These are phyloP conservation scores for Paraphoma sp. DNA, from an alignment of 2,329 filamentous ascomycete species.

Conservation along the genomic window DNA sequence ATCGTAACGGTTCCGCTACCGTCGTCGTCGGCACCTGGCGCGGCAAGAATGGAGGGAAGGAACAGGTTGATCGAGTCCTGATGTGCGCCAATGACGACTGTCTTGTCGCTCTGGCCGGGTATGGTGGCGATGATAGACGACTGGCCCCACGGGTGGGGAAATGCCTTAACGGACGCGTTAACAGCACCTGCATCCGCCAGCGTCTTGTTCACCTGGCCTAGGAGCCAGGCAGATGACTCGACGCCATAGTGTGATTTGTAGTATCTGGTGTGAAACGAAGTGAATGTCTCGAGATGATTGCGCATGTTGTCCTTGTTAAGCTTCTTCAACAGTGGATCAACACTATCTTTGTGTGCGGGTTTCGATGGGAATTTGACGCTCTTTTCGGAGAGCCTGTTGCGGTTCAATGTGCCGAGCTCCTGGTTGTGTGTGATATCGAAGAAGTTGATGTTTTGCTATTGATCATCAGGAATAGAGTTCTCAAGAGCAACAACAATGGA, in stretches of 20 bases:
- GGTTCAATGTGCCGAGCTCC: slow-evolving; percentile 63
- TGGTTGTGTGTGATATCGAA: slow-evolving; percentile 88
- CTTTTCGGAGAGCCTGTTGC: slow-evolving; percentile 27
- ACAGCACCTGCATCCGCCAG: slow-evolving; percentile 75
- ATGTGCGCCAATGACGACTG: slow-evolving; percentile 87
- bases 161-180: slow-evolving; percentile 73
- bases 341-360: slow-evolving; percentile 68
- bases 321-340: slow-evolving; percentile 70
- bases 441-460: slow-evolving; percentile 81
- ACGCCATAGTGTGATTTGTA: slow-evolving; percentile 80
- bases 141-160: slow-evolving; percentile 86
- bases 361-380: slow-evolving; percentile 71
- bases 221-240: slow-evolving; percentile 87
- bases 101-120: slow-evolving; percentile 82
- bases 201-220: slow-evolving; percentile 74
- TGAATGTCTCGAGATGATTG: slow-evolving; percentile 78
- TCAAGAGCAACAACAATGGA: no score
- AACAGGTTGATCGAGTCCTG: slow-evolving; percentile 86
- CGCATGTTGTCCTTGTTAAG: slow-evolving; percentile 80
- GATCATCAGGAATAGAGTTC: slow-evolving; percentile 23
- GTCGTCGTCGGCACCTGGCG: slow-evolving; percentile 94
- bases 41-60: slow-evolving; percentile 80
- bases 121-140: slow-evolving; percentile 91
- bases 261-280: slow-evolving; percentile 81
- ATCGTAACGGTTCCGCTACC: slow-evolving; percentile 94